Evolutionary conservation across 495 filamentous ascomycete species (phyloP), one percentile per base, ranked within the genome.

Genomic region (Lophiostoma macrostomum): DNA sequence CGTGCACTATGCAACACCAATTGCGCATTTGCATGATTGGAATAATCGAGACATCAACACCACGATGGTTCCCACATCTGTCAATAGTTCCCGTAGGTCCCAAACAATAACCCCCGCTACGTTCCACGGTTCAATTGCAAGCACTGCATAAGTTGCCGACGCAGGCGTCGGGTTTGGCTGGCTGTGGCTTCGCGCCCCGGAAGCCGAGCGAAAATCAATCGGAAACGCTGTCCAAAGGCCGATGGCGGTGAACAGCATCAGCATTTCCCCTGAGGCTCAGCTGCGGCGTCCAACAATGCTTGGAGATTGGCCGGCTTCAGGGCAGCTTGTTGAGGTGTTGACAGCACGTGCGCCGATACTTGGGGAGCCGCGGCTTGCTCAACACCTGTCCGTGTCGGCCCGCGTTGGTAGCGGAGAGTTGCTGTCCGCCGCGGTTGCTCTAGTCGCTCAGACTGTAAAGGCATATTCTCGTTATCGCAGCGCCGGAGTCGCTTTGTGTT

Each of bases 241-340:
- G 53, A 20, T 28, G 53, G 53, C 44, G 53, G 53, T 49, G 53
- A 55, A 29, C 11, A n/a, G n/a, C n/a, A n/a, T n/a, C n/a, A n/a
- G n/a, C n/a, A n/a, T n/a, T n/a, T n/a, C n/a, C n/a, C n/a, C n/a
- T n/a, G n/a, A n/a, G n/a, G n/a, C n/a, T n/a, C n/a, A n/a, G n/a
- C n/a, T n/a, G n/a, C n/a, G n/a, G n/a, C n/a, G n/a, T n/a, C n/a
- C n/a, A n/a, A n/a, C n/a, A n/a, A n/a, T n/a, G n/a, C n/a, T n/a
- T n/a, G n/a, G n/a, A n/a, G n/a, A n/a, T n/a, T n/a, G n/a, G n/a
- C n/a, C n/a, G n/a, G n/a, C n/a, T n/a, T n/a, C n/a, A n/a, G 39
- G 5, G 36, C 27, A 27, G 39, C 13, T 38, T 48, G 29, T 35
- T 56, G 31, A 28, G 18, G 39, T 39, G 51, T 46, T 55, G 43